A percentile compares a stretch with the other conserved stretches of the same genome.
phyloP scores from a whole-genome alignment of 2,329 filamentous ascomycete species.

The Celoporthe dispersa region DNA sequence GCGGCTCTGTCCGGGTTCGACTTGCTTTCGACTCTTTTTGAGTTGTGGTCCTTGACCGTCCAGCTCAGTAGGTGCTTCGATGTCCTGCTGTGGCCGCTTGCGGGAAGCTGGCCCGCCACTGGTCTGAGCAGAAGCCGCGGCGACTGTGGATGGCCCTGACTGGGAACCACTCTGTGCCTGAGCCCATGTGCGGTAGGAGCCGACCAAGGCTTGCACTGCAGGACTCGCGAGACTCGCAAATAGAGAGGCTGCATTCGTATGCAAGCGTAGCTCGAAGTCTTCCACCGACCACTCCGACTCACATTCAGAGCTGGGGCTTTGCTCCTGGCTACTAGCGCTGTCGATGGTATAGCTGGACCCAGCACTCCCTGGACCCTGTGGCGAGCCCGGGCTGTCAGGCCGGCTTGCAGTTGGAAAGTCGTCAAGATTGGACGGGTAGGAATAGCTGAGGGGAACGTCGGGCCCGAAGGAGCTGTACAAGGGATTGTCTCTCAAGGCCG shows the following conservation, averaged over 20 bases:
- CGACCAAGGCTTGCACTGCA: background rate
- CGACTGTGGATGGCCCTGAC: background rate
- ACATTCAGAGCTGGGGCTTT: background rate
- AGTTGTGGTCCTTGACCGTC: slow-evolving; percentile 1
- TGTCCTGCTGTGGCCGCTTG: background rate
- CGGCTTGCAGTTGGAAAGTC: background rate
- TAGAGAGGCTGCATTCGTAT: background rate
- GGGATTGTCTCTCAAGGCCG: too few relatives aligned
- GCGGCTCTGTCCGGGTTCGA: background rate
- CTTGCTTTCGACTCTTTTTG: slow-evolving; percentile 5
- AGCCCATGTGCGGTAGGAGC: background rate
- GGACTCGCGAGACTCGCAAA: background rate
- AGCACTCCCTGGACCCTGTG: too few relatives aligned
- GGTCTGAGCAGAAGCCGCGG: background rate
- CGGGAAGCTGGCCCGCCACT: background rate
- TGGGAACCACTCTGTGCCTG: background rate
- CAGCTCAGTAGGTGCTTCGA: background rate
- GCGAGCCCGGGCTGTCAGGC: background rate
- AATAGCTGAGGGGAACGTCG: too few relatives aligned
- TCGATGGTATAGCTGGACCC: background rate
- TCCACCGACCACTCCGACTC: background rate
- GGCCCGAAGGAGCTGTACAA: too few relatives aligned
- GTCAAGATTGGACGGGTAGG: too few relatives aligned
- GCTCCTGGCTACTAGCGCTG: background rate
- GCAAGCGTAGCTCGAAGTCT: background rate